A percentile compares a stretch with the other conserved stretches of the same genome.
Conservation (phyloP, 1,284 basidiomycete species). For the Pseudozyma tsukubaensis region DNA sequence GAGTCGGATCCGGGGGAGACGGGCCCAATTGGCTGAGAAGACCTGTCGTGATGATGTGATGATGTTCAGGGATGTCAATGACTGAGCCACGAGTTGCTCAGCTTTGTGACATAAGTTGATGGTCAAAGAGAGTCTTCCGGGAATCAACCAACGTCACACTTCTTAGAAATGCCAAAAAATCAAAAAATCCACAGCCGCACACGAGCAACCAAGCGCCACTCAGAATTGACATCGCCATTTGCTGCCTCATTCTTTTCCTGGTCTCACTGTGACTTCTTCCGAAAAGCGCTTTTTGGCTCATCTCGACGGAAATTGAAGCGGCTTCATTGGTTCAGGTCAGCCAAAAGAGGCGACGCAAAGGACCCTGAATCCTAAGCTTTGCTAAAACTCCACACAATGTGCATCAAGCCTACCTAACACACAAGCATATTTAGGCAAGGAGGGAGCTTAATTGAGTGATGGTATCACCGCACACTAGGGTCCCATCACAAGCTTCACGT, state of each 20-base stretch:
- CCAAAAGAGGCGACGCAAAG: too few relatives aligned
- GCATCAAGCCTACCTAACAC: conserved; percentile 10
- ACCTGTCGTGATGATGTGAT: too few relatives aligned
- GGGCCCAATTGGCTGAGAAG: too few relatives aligned
- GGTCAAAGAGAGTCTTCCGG: background rate
- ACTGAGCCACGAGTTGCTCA: too few relatives aligned
- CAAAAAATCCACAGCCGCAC: conserved; percentile 8
- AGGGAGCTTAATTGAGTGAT: too few relatives aligned
- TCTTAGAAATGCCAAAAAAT: conserved; percentile 13
- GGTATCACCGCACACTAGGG: too few relatives aligned
- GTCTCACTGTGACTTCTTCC: conserved; percentile 9
- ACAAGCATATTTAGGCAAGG: background rate
- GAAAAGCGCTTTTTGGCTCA: background rate
- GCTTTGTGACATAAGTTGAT: background rate
- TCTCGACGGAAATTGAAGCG: background rate
- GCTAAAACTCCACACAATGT: conserved; percentile 24
- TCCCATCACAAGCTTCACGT: too few relatives aligned
- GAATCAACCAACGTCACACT: conserved; percentile 2
- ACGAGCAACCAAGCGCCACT: conserved; percentile 29
- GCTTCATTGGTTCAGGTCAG: background rate
- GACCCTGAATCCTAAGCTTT: conserved; percentile 6
- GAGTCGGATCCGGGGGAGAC: too few relatives aligned
- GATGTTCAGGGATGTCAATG: too few relatives aligned
- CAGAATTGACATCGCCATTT: conserved; percentile 11
- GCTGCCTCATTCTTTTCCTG: conserved; percentile 3